A percentile compares a stretch with the other conserved stretches of the same genome.
phyloP scores from a whole-genome alignment of 1,284 basidiomycete genomes.

The Moesziomyces sp. region DNA sequence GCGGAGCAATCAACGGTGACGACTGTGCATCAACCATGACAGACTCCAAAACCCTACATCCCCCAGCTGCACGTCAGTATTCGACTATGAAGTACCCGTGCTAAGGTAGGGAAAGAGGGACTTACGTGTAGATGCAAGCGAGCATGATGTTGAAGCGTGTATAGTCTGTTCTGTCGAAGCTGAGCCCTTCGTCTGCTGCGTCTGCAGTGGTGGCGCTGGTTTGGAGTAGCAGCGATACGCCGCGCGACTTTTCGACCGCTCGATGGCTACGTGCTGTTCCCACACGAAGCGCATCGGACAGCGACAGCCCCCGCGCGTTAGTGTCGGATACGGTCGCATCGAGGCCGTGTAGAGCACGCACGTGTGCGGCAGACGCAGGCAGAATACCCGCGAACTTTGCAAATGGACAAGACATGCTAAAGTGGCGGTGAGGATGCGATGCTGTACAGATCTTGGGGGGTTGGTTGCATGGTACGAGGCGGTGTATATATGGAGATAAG shows the following conservation, averaged over 20 bases:
- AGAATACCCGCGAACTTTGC: conserved; percentile 34
- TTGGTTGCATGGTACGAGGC: too few species aligned
- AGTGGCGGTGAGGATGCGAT: neutral
- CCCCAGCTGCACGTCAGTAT: neutral
- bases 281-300: conserved; percentile 28
- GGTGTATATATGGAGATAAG: too few species aligned
- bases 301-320: neutral
- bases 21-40: neutral
- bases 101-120: neutral
- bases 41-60: conserved; percentile 14
- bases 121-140: conserved; percentile 36
- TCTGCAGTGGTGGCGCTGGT: conserved; percentile 14
- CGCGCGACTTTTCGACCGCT: conserved; percentile 37
- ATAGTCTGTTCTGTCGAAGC: conserved; percentile 47
- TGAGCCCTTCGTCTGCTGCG: conserved; percentile 1
- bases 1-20: neutral
- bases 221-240: conserved; percentile 39
- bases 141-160: conserved; percentile 53
- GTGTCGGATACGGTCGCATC: neutral
- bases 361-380: conserved; percentile 1
- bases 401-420: conserved; percentile 44
- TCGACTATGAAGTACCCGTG: neutral
- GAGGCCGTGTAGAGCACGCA: conserved; percentile 2
- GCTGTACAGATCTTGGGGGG: neutral
- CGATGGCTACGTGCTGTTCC: conserved; percentile 43